These are phyloP conservation scores for Colletotrichum liaoningense DNA, from an alignment of 2,329 filamentous ascomycete species.

Conservation along the genomic window DNA sequence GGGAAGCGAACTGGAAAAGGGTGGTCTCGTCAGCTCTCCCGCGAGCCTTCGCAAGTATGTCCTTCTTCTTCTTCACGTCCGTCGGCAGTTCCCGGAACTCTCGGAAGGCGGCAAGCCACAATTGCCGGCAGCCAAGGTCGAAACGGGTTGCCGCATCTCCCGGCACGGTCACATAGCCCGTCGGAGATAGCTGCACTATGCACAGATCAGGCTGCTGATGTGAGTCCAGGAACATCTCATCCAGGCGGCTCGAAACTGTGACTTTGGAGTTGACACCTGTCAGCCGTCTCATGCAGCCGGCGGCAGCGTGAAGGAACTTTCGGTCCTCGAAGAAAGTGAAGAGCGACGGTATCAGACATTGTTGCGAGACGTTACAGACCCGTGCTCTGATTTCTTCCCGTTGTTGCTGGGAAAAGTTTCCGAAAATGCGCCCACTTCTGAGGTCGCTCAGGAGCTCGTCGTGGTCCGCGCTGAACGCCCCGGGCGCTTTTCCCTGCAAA, in stretches of 20 bases:
- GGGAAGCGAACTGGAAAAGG: slow-evolving; percentile 11
- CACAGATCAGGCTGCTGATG: background rate
- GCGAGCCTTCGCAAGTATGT: background rate
- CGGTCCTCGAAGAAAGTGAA: slow-evolving; percentile 8
- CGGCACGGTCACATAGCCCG: background rate
- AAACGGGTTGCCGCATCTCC: slow-evolving; percentile 1
- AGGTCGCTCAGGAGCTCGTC: slow-evolving; percentile 2
- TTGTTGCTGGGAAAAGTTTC: slow-evolving; percentile 4
- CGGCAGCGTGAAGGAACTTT: slow-evolving; percentile 1
- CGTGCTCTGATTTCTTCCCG: background rate
- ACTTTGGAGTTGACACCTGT: slow-evolving; percentile 4
- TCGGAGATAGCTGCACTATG: background rate
- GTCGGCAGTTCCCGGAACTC: slow-evolving; percentile 2
- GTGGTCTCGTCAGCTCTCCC: slow-evolving; percentile 7
- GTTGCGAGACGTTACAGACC: background rate
- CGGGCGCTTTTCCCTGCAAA: background rate
- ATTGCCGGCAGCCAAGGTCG: slow-evolving; percentile 1
- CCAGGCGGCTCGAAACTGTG: background rate
- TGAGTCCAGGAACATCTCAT: background rate
- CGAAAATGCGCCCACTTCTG: background rate
- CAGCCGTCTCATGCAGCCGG: background rate
- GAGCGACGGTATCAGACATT: slow-evolving; percentile 3
- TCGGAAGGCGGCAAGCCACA: slow-evolving; percentile 11
- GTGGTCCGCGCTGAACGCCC: background rate
- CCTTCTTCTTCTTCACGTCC: background rate